Base-by-base conservation (phyloP, 345 rosid species). In the Alliaria petiolata region DNA sequence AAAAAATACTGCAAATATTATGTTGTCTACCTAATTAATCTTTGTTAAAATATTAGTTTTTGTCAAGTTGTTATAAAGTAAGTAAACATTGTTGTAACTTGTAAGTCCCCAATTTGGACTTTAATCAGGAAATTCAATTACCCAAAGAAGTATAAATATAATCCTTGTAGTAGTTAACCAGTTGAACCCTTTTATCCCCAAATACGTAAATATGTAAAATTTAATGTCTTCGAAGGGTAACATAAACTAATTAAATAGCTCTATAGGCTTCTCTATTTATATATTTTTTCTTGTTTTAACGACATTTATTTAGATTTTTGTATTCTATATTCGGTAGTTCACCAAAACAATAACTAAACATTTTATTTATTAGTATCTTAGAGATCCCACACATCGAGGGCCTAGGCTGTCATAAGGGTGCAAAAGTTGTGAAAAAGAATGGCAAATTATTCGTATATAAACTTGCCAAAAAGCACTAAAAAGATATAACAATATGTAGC, bases 361-460 rank as follows among this genome's bases (percentile, higher is more conserved):
- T 25, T 50, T 50, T 35, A 39, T 66, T 17, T 46, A 15, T 4
- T 34, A 52, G 34, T 42, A 51, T 33, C 43, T 53, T 35, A 64
- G 34, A 45, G 44, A 73, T 65, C 25, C 25, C 20, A 12, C 25
- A 22, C 35, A 65, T 57, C 77, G 67, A 74, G 28, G 71, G 8
- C 47, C 36, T 74, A 66, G 68, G 72, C 78, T 74, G 68, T 67
- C 67, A 74, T 31, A 65, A 73, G 26, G 19, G 34, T 36, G 0
- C 59, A 75, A n/a, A 75, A 75, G 74, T 75, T 43, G 44, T 53
- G 64, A 53, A 65, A 73, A 49, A 57, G 54, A 57, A 47, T 65
- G 53, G 44, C 62, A 66, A 65, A 42, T 51, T 69, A 66, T 65
- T 66, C 60, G 66, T 66, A 40, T 20, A 74, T 57, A 40, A 74